A percentile compares a stretch with the other conserved stretches of the same genome.
These are phyloP conservation scores for Porogramme epimiltina DNA, from an alignment of 1,284 basidiomycete genomes.

Conservation along the genomic window DNA sequence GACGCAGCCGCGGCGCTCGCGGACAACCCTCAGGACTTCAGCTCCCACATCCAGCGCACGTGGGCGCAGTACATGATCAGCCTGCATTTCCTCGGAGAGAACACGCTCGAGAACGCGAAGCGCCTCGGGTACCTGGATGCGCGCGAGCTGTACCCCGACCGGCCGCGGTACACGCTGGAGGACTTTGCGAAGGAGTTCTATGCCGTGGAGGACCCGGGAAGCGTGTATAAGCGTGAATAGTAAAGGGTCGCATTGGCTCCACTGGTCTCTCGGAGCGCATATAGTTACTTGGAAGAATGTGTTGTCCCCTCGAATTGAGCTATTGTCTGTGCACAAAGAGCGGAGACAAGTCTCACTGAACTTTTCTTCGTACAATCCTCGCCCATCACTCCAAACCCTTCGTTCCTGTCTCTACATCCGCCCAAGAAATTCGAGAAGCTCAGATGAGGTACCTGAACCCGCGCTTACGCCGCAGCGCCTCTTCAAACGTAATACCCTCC, in stretches of 20 bases:
- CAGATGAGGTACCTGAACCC: slow-evolving; percentile 46
- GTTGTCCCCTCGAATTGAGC: too few relatives aligned
- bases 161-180: slow-evolving; percentile 13
- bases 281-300: too few relatives aligned
- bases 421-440: too few relatives aligned
- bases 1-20: background rate
- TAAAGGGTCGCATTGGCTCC: too few relatives aligned
- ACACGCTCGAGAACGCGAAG: slow-evolving; percentile 24
- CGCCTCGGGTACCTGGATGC: slow-evolving; percentile 23
- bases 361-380: too few relatives aligned
- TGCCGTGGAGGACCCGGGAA: background rate
- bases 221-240: too few relatives aligned
- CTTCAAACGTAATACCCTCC: slow-evolving; percentile 39
- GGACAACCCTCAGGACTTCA: background rate
- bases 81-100: slow-evolving; percentile 21
- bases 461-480: slow-evolving; percentile 38
- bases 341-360: too few relatives aligned
- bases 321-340: too few relatives aligned
- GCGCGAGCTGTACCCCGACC: slow-evolving; percentile 25
- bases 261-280: too few relatives aligned
- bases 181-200: slow-evolving; percentile 23
- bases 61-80: slow-evolving; percentile 14
- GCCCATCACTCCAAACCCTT: too few relatives aligned
- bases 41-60: background rate
- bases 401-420: too few relatives aligned